Evolutionary conservation across 1,284 basidiomycete genomes (phyloP), one percentile per base, ranked within the genome.

Genomic region (Cryptococcus sp.): DNA sequence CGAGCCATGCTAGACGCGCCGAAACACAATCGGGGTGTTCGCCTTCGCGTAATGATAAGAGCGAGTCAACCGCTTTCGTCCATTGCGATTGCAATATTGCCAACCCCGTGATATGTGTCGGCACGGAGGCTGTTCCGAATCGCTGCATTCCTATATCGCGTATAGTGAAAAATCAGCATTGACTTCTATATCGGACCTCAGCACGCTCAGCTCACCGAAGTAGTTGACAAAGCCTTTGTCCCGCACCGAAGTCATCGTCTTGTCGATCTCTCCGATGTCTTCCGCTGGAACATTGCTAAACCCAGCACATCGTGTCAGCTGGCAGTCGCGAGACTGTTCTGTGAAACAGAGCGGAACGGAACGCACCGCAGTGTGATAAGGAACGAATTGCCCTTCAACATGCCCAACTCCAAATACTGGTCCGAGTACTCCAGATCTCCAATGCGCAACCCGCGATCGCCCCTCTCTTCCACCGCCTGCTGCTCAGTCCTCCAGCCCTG

Each of bases 361-460:
- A 74, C 84, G 56, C 72, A 93, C 91, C 96, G 84, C 22, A 99
- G 81, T 0, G 93, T 96, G 65, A 99, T 95, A 49, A 93, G 83
- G 69, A 99, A 99, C 23, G 88, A 87, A 74, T 99, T 99, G 16
- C 96, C 96, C 77, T 92, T 92, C 62, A 98, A 82, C 87, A 93
- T 90, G 3, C 96, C 96, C 44, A 99, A 82, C 71, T 96, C 93
- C 38, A 99, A 79, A 53, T 86, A 84, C 1, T 87, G 83, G 66
- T 88, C 87, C 42, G 88, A 84, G 76, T 99, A 99, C 47, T 84
- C 84, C 60, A 98, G 80, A 76, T 99, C 94, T 0, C 91, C 88
- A 56, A 98, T 87, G 51, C 95, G 84, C 46, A 97, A 83, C 0
- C 94, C 95, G 47, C 91, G 84, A 60, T 96, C 93, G n/a, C 90